Evolutionary conservation across 2,329 filamentous ascomycete species (phyloP).

Genomic region (Basipetospora chlamydospora): DNA sequence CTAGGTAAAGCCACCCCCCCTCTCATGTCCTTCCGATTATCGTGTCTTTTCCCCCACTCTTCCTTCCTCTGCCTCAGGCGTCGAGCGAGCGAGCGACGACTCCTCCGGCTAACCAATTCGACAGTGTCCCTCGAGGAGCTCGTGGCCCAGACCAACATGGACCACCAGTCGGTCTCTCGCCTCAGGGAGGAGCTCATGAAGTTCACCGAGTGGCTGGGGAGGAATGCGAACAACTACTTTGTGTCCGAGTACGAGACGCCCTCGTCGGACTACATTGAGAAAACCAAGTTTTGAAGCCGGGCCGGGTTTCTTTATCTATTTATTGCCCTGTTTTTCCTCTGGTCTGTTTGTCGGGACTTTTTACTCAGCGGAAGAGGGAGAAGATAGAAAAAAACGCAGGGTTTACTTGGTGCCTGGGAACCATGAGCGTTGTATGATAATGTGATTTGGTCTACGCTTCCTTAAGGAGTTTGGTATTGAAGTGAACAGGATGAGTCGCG

Average conservation of each 20-base stretch:
- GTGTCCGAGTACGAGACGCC: conserved; percentile 61
- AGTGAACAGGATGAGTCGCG: no score
- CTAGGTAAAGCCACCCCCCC: conserved; percentile 48
- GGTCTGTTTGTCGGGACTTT: no score
- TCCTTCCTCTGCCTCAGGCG: no score
- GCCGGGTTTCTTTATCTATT: no score
- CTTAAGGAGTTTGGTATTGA: no score
- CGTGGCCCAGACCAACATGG: conserved; percentile 96
- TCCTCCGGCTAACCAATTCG: no score
- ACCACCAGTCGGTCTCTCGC: conserved; percentile 74
- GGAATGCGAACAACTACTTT: conserved; percentile 66
- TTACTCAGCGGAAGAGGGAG: no score
- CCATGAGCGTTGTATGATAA: no score
- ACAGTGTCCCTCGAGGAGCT: conserved; percentile 64
- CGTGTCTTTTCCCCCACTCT: neutral
- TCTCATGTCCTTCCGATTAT: neutral
- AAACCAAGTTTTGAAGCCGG: conserved; percentile 6
- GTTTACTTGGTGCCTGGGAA: no score
- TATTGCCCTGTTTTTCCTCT: no score
- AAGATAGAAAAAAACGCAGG: conserved; percentile 1
- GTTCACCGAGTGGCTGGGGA: conserved; percentile 73
- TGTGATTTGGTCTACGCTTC: no score
- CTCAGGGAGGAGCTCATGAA: conserved; percentile 80
- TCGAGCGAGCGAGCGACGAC: no score
- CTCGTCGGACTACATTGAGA: conserved; percentile 53